Base-by-base conservation (phyloP, 345 rosid genomes). In the Laguncularia racemosa region DNA sequence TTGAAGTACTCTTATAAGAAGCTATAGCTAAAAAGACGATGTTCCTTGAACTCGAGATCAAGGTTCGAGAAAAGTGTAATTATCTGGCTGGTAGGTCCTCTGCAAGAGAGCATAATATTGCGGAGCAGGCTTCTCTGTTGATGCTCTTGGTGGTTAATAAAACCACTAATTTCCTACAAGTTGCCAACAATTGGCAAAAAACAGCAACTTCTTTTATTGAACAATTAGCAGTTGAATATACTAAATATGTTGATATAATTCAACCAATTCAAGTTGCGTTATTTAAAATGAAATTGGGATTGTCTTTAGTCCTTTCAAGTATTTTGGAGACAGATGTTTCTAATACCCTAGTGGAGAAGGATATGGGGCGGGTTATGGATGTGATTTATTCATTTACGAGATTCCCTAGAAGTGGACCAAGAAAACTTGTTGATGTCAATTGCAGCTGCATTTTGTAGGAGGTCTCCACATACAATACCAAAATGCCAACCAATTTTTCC, bases 201-300 rank as follows among this genome's bases (percentile, higher is more conserved):
- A 89, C 88, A 16, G 86, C 98, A 45, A 69, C 71, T 50, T 67
- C 81, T 54, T 86, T 89, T 53, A 67, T 84, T 56, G 72, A 82
- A 50, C 82, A 76, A 52, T 64, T 92, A 56, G 77, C 89, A 56
- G 73, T 56, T 47, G 91, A 83, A 48, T 86, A 89, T 61, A 50
- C 70, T 3, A 95, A 83, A 49, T 89, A 83, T 62, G 55, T 69
- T 61, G 98, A 92, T 73, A 60, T 89, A 60, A 75, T 76, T 58
- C 95, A 84, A 61, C 98, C 98, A 65, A 68, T 89, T 73, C 98
- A 89, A 78, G 98, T 92, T 62, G 89, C 97, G 50, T 71, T 86
- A 23, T 92, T 84, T 45, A 95, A 92, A 77, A 89, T 92, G 82
- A 92, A 92, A 67, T 61, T 89, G 60, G 98, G 97, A 52, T 62